phyloP scores from a whole-genome alignment of 805 yeast species.

The Priceomyces fermenticarens region DNA sequence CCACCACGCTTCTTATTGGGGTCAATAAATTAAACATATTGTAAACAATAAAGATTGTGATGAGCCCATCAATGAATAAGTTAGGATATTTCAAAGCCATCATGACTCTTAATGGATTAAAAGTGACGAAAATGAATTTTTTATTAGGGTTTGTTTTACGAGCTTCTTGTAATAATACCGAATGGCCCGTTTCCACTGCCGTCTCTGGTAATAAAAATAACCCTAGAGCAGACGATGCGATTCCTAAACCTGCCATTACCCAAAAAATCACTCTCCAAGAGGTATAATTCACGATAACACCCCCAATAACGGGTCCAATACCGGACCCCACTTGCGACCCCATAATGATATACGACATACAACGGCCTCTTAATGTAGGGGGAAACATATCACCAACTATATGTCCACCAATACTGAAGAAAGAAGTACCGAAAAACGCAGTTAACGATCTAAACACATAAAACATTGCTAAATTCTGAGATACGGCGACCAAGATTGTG shows the following conservation, averaged over 20 bases:
- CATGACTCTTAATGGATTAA: slow-evolving; percentile 47
- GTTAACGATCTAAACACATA: slow-evolving; percentile 47
- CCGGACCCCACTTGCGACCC: slow-evolving; percentile 58
- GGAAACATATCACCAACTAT: slow-evolving; percentile 49
- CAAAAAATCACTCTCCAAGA: slow-evolving; percentile 55
- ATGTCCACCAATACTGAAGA: slow-evolving; percentile 52
- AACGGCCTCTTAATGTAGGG: slow-evolving; percentile 50
- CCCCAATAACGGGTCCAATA: slow-evolving; percentile 52
- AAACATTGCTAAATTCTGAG: slow-evolving; percentile 53
- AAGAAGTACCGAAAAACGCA: slow-evolving; percentile 56
- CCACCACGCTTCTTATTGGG: slow-evolving; percentile 54
- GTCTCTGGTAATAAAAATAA: slow-evolving; percentile 48
- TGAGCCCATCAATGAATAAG: slow-evolving; percentile 41
- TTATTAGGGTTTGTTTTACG: slow-evolving; percentile 18
- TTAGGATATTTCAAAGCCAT: slow-evolving; percentile 41
- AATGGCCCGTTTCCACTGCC: slow-evolving; percentile 24
- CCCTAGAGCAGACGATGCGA: slow-evolving; percentile 27
- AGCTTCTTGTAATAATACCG: slow-evolving; percentile 3
- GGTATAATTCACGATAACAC: slow-evolving; percentile 47
- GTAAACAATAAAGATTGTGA: slow-evolving; percentile 40
- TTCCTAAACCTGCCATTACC: slow-evolving; percentile 46
- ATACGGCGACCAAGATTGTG: slow-evolving; percentile 38
- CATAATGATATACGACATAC: slow-evolving; percentile 45
- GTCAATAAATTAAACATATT: slow-evolving; percentile 53
- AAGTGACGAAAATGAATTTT: slow-evolving; percentile 39